phyloP scores from a whole-genome alignment of 306 rosid genomes.

The Urtica urens region DNA sequence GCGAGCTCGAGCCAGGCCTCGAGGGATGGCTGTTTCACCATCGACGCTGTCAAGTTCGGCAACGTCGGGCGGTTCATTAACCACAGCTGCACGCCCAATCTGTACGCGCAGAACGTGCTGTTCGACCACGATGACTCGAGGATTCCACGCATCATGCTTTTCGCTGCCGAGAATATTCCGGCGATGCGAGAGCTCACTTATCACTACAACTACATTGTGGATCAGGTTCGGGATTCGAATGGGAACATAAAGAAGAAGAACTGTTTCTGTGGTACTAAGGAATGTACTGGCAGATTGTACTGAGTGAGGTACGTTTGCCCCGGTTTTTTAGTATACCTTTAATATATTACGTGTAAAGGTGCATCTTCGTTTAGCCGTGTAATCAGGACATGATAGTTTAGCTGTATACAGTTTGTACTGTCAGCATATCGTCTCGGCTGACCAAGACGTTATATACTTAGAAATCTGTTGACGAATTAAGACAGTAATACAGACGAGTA shows the following conservation, averaged over 20 bases:
- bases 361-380: too few relatives aligned
- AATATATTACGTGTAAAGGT: too few relatives aligned
- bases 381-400: too few relatives aligned
- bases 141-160: constrained; percentile 86
- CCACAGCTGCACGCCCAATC: constrained; percentile 94
- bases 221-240: constrained; percentile 58
- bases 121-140: constrained; percentile 73
- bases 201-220: constrained; percentile 66
- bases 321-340: not conserved
- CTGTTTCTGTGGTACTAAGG: constrained; percentile 75
- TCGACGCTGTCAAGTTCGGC: constrained; percentile 68
- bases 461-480: too few relatives aligned
- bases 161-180: constrained; percentile 93
- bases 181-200: constrained; percentile 76
- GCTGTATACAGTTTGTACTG: too few relatives aligned
- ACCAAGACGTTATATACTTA: too few relatives aligned
- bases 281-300: constrained; percentile 79
- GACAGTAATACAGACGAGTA: too few relatives aligned
- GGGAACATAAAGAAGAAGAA: constrained; percentile 70
- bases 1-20: constrained; percentile 34
- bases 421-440: too few relatives aligned
- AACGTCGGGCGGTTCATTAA: constrained; percentile 88
- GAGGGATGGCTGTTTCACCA: constrained; percentile 59
- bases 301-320: constrained; percentile 25
- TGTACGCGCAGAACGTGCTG: constrained; percentile 80